Evolutionary conservation across 371 early-diverging fungal species (phyloP), one percentile per base, ranked within the genome.

Genomic region (Homolaphlyctis polyrhiza): DNA sequence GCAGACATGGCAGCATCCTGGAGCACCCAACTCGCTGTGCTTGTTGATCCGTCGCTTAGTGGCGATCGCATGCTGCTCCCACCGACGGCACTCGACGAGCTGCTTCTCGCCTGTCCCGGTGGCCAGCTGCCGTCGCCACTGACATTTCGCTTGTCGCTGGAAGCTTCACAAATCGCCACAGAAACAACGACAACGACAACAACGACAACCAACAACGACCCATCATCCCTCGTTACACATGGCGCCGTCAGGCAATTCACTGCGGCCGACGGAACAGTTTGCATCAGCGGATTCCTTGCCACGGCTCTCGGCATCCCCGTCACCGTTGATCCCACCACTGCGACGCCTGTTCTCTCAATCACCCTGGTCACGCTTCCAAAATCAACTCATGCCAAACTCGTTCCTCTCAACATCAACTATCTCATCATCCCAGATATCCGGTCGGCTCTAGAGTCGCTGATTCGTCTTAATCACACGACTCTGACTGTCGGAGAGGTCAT

Each of bases 181-280:
- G n/a, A n/a, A n/a, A n/a, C n/a, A 74, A 77, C 51, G 83, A 82
- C 67, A 81, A 78, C n/a, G 69, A 70, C 25, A 74, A 73, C 35
- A 18, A 58, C 21, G 21, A 1, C 28, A 45, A 23, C 8, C n/a
- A 59, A 21, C 62, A n/a, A n/a, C n/a, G n/a, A n/a, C n/a, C n/a
- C n/a, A n/a, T n/a, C n/a, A n/a, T n/a, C n/a, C n/a, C n/a, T n/a
- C n/a, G n/a, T n/a, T n/a, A n/a, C n/a, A n/a, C 81, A 86, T 62
- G 86, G 86, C 43, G 88, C 89, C n/a, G 93, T 93, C 54, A 82
- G 87, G 35, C 92, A 91, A 66, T 93, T 93, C 66, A 86, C 87
- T 33, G 73, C 83, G 2, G 75, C 74, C 28, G 80, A 80, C 11
- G 77, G 71, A 1, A 71, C 61, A 0, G 78, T 84, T 0, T 80